Evolutionary conservation across 371 early-diverging fungal species (phyloP), one percentile per base, ranked within the genome.

Genomic region (Rhizomucor pusillus): DNA sequence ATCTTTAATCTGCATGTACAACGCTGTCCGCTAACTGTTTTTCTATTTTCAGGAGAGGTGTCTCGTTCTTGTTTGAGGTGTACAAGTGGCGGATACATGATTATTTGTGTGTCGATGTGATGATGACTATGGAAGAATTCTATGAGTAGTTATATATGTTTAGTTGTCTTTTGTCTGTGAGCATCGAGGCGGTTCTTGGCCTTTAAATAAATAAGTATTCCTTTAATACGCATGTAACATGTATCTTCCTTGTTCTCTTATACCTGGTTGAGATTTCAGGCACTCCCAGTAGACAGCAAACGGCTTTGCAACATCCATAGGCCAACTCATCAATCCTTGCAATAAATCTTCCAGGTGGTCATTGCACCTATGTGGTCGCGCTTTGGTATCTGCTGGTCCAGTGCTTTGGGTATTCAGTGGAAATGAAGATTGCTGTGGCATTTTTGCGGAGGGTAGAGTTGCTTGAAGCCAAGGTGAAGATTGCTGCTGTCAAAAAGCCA

Each of bases 241-340:
- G 5, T 14, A 19, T 19, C 18, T 36, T 20, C n/a, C 16, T 51
- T 12, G 20, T 51, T 18, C 7, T 37, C 16, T 41, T 36, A 19
- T 60, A 50, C 60, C 60, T 43, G 60, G 60, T 18, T 47, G 34
- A 22, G 60, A 60, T 54, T 54, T 48, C 12, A 60, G 19, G 41
- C 60, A 60, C 18, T 54, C 35, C 20, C 16, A 50, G 25, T 54
- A 60, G 43, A 49, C 37, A 25, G 34, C 41, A 54, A 78, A 78
- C 3, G 78, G 78, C n/a, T 68, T 66, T 33, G 73, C 43, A 9
- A 78, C 62, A 47, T 78, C 71, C 63, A 78, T 62, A 1, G 77
- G 77, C 74, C 74, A 71, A 14, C 52, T 62, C 10, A 68, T 65
- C 4, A 78, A 5, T 1, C 78, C 78, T 39, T 60, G 58, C 33